phyloP scores from a whole-genome alignment of 2,329 filamentous ascomycete genomes.

The Trichophyton verrucosum region DNA sequence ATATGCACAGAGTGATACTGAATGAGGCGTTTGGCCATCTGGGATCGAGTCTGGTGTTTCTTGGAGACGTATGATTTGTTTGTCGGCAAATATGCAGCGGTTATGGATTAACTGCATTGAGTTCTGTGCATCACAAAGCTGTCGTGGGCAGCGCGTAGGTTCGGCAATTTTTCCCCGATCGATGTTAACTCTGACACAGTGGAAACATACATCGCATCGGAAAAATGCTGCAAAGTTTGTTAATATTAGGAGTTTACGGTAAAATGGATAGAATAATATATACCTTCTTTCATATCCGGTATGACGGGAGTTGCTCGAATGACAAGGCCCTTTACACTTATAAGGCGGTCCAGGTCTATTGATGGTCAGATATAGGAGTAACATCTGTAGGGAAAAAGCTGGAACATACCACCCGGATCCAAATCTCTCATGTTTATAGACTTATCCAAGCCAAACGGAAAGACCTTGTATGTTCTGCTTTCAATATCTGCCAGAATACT shows the following conservation, averaged over 20 bases:
- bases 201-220: conserved; percentile 84
- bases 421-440: conserved; percentile 86
- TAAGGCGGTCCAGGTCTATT: conserved; percentile 83
- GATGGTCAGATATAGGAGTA: conserved; percentile 17
- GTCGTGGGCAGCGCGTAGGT: conserved; percentile 76
- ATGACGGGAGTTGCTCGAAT: conserved; percentile 94
- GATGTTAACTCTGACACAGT: conserved; percentile 79
- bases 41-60: conserved; percentile 93
- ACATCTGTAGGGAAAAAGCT: too few species aligned
- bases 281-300: conserved; percentile 88
- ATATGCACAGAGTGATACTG: conserved; percentile 89
- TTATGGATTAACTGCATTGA: conserved; percentile 99
- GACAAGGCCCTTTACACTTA: conserved; percentile 89
- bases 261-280: conserved; percentile 13
- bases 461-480: conserved; percentile 66
- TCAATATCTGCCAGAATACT: conserved; percentile 68
- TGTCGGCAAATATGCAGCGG: conserved; percentile 85
- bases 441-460: conserved; percentile 77
- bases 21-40: conserved; percentile 92
- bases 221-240: conserved; percentile 59
- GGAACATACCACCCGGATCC: conserved; percentile 58
- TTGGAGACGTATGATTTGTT: conserved; percentile 97
- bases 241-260: conserved; percentile 6
- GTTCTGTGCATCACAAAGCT: conserved; percentile 70
- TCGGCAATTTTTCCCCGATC: conserved; percentile 95